Evolutionary conservation across 2,329 filamentous ascomycete genomes (phyloP), one percentile per base, ranked within the genome.

Genomic region (Bipolaris victoriae): DNA sequence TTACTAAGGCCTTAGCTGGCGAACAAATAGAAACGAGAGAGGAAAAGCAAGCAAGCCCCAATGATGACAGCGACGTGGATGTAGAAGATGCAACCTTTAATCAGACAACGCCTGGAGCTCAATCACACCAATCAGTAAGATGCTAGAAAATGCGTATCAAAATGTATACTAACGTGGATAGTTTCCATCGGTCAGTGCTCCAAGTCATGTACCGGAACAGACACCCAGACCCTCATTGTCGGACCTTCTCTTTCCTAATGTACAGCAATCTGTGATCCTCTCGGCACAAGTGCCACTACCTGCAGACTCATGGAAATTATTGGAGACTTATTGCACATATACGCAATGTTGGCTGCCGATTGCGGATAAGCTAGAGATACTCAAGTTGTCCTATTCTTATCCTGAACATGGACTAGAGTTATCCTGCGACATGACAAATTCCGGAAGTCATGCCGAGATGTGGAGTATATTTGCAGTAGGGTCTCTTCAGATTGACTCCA

Each of bases 291-390:
- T 53, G 66, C 74, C 24, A 81, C 84, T 69, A 83, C 82, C 71
- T 85, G 80, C 77, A 78, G 82, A 5, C 79, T 92, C 10, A 75
- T 92, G 41, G 88, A 91, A 56, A 29, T 46, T 66, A 7, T 52
- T 66, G 7, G 63, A 66, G 31, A 50, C 46, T 18, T 92, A 91
- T 69, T 89, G 90, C 57, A 85, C 88, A 1, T 91, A 90, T 64
- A 91, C 88, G 0, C 88, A 92, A 71, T 86, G 84, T 54, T 93
- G 90, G 90, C 81, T 92, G 11, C 90, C 90, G 0, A 86, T 92
- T 35, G 78, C 88, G 5, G 87, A 91, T 61, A 88, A 87, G 58
- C 83, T 88, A 41, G 81, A 83, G 35, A 78, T 90, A 2, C 78
- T 88, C 35, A 82, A 82, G 31, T 76, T 81, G 2, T 83, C 82